phyloP scores from a whole-genome alignment of 2,329 filamentous ascomycete species.

The Acrodontium crateriforme region DNA sequence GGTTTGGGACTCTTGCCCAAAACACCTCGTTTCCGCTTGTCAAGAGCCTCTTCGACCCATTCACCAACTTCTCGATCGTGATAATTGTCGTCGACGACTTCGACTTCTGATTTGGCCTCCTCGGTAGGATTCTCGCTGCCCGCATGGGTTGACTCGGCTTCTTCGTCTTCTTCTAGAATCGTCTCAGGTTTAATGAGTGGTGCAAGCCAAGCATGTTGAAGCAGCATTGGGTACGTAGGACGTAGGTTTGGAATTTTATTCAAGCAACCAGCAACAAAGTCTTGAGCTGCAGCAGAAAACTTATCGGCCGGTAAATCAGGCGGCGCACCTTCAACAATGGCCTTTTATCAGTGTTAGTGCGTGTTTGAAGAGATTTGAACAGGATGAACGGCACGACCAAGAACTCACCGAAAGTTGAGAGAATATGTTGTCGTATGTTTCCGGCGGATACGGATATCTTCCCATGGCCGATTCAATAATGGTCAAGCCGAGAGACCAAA shows the following conservation, averaged over 20 bases:
- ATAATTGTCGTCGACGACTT: constrained; percentile 15
- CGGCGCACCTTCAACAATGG: constrained; percentile 94
- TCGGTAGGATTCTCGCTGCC: constrained; percentile 9
- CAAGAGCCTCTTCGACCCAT: constrained; percentile 66
- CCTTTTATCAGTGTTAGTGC: constrained; percentile 40
- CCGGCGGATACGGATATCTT: constrained; percentile 87
- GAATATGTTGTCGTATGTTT: constrained; percentile 97
- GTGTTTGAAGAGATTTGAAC: background rate
- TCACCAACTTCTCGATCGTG: constrained; percentile 69
- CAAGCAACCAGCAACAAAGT: constrained; percentile 79
- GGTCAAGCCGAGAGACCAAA: constrained; percentile 89
- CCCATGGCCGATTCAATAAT: constrained; percentile 95
- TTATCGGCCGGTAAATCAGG: constrained; percentile 67
- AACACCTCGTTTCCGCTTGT: constrained; percentile 47
- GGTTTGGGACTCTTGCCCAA: constrained; percentile 50
- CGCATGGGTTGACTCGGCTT: constrained; percentile 27
- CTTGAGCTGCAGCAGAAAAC: constrained; percentile 65
- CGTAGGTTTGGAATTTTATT: constrained; percentile 85
- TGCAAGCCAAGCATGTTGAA: constrained; percentile 80
- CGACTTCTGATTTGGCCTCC: constrained; percentile 20
- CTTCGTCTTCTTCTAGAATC: constrained; percentile 57
- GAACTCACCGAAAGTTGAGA: constrained; percentile 81
- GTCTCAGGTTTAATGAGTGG: constrained; percentile 62
- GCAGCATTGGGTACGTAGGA: constrained; percentile 84
- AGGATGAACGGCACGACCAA: constrained; percentile 1